Evolutionary conservation across 1,139 yeast genomes (phyloP).

Genomic region (Candida gigantensis): DNA sequence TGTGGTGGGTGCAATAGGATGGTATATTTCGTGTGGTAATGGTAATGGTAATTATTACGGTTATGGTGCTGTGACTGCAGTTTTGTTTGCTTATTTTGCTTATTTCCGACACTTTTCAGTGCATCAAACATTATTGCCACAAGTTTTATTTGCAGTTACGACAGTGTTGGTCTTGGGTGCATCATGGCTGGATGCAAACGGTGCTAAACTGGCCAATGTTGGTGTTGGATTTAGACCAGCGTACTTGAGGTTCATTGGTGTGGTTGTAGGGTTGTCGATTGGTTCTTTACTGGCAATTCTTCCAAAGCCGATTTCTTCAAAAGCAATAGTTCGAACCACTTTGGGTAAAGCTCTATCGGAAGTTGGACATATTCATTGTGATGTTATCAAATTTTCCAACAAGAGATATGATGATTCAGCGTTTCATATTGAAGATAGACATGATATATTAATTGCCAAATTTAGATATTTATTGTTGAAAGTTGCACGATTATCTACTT

Average conservation of each 20-base stretch:
- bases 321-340: slow-evolving; percentile 27
- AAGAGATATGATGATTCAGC: slow-evolving; percentile 23
- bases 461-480: slow-evolving; percentile 25
- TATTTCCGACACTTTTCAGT: slow-evolving; percentile 37
- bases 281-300: slow-evolving; percentile 34
- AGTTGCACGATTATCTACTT: slow-evolving; percentile 23
- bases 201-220: slow-evolving; percentile 23
- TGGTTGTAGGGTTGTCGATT: slow-evolving; percentile 30
- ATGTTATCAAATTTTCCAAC: slow-evolving; percentile 30
- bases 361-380: slow-evolving; percentile 33
- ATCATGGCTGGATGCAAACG: slow-evolving; percentile 31
- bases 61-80: slow-evolving; percentile 30
- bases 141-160: slow-evolving; percentile 31
- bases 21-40: slow-evolving; percentile 40
- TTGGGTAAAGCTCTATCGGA: slow-evolving; percentile 26
- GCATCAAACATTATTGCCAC: slow-evolving; percentile 32
- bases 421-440: slow-evolving; percentile 22
- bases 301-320: slow-evolving; percentile 35
- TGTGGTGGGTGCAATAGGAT: slow-evolving; percentile 33
- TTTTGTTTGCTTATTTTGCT: slow-evolving; percentile 24
- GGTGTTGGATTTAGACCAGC: slow-evolving; percentile 34
- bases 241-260: slow-evolving; percentile 29
- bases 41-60: slow-evolving; percentile 37
- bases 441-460: slow-evolving; percentile 26
- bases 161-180: slow-evolving; percentile 37